phyloP scores from a whole-genome alignment of 192 early-diverging fungal genomes.

The Coemansia sp. region DNA sequence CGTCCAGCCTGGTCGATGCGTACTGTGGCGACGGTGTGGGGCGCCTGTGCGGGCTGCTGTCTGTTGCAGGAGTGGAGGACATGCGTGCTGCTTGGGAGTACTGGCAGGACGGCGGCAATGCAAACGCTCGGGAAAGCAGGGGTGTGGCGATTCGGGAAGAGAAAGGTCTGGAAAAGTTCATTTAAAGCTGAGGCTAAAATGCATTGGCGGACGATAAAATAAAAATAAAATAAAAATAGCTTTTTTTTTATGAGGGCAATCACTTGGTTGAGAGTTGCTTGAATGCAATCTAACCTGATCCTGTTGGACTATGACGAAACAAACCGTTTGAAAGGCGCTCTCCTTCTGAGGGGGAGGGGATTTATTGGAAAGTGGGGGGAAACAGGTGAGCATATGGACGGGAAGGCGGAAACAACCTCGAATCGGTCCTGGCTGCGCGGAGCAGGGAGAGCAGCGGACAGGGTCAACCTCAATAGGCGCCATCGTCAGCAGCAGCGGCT shows the following conservation, averaged over 20 bases:
- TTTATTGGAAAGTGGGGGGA: too few species aligned
- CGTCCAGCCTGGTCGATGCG: conserved; percentile 47
- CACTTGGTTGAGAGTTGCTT: too few species aligned
- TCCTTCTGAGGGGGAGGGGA: too few species aligned
- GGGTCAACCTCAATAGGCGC: background rate
- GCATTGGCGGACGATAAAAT: background rate
- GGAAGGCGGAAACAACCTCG: too few species aligned
- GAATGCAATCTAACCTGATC: too few species aligned
- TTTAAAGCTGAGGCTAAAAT: background rate
- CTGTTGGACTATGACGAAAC: too few species aligned
- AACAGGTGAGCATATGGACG: too few species aligned
- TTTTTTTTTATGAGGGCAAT: too few species aligned
- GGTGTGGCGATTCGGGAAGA: background rate
- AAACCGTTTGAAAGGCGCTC: too few species aligned
- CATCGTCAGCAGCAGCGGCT: background rate
- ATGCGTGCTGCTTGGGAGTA: conserved; percentile 3
- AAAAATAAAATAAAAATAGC: background rate
- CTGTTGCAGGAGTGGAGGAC: background rate
- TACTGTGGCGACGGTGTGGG: conserved; percentile 38
- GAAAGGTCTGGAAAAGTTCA: background rate
- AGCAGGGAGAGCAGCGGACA: too few species aligned
- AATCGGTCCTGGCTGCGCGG: too few species aligned
- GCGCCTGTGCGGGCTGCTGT: background rate
- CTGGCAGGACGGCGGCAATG: background rate
- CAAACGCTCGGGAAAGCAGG: background rate